A percentile compares a stretch with the other conserved stretches of the same genome.
phyloP scores from a whole-genome alignment of 2,329 filamentous ascomycete species.

The Oidium heveae region DNA sequence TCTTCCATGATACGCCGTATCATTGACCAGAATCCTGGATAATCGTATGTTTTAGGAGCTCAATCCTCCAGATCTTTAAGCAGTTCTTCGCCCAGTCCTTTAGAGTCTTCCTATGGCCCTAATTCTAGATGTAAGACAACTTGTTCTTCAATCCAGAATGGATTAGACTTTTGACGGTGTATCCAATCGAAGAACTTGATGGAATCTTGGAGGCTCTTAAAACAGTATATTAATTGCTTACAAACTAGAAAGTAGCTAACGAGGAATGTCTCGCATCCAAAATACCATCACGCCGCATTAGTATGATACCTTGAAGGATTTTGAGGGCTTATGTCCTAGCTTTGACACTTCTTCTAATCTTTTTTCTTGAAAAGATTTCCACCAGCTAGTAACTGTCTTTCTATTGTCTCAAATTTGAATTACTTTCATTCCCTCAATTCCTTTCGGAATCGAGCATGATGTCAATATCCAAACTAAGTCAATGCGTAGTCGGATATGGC shows the following conservation, averaged over 20 bases:
- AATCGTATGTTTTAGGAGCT: not conserved
- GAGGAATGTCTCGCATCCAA: not conserved
- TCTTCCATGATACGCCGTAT: not conserved
- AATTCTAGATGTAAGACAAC: not conserved
- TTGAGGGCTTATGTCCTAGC: not conserved
- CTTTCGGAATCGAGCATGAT: not conserved
- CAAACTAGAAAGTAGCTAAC: not conserved
- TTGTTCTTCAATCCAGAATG: not conserved
- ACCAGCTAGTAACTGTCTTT: not conserved
- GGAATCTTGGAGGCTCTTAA: not conserved
- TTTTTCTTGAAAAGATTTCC: not conserved
- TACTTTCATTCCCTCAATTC: not conserved
- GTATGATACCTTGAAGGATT: not conserved
- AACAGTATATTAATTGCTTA: not conserved
- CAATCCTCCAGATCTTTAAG: not conserved
- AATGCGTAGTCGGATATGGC: not conserved
- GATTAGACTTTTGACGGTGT: not conserved
- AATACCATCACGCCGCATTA: not conserved
- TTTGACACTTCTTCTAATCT: not conserved
- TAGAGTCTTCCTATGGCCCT: not conserved
- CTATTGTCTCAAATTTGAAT: not conserved
- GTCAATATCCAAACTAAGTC: not conserved
- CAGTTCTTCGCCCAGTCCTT: too few species aligned
- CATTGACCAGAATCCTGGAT: not conserved
- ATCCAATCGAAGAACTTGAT: not conserved